Base-by-base conservation (phyloP, 768 basidiomycete species). In the Omphalotus guepiniiformis region DNA sequence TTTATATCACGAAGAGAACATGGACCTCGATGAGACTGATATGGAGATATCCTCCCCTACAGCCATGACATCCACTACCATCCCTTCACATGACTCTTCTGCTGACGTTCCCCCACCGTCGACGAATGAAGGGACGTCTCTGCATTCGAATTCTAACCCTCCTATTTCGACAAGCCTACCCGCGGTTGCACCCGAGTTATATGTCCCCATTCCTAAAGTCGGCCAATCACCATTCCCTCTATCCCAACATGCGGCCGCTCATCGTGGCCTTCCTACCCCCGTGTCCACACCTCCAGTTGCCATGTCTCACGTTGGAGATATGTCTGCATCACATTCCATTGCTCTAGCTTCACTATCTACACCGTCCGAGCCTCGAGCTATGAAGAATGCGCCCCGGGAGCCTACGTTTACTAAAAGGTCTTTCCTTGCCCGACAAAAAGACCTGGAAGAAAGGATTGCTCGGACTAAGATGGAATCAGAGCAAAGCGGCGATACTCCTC, bases 361-460 rank as follows among this genome's bases (percentile, higher is more conserved):
- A 4, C 60, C 70, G 6, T 63, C 68, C 15, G 71, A 71, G 48
- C 67, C 70, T 16, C 65, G 63, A 26, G 64, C 67, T 48, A 26
- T 42, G n/a, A 68, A 69, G 51, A 68, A 60, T 39, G 55, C 63
- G 11, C 67, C 71, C 2, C 67, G 61, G 37, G 63, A 60, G 13
- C 68, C 71, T n/a, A 70, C 61, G 42, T 68, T 57, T 45, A 58
- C 60, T 19, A 72, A 71, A 51, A 64, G 66, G 11, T 63, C 67
- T 15, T 60, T 74, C 13, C 32, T 70, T 23, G 71, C 68, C 6
- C 61, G 69, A 49, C 70, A 73, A 43, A 74, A 67, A 59, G 74
- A 75, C 28, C 55, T 75, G 23, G 72, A 76, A 53, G 70, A 72
- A 47, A 61, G 63, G 47, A 72, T 75, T 34, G 59, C 68, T 3